Conservation (phyloP, 148 eudicot species). For the Agrostemma githago region DNA sequence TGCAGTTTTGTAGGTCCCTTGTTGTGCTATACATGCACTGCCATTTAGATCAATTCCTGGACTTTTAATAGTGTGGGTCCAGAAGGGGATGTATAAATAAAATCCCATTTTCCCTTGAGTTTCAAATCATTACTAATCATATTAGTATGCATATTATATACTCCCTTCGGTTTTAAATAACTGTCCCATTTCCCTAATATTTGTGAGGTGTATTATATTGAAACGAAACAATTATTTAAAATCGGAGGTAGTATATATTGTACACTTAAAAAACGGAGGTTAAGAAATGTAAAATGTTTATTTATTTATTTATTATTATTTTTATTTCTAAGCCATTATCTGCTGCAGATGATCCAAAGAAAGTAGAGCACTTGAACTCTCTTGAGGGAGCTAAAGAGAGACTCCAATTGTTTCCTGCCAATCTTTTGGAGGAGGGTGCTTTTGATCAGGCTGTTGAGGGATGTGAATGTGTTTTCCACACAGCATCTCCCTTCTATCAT, state of each 20-base stretch:
- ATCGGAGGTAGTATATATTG: not conserved
- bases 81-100: not conserved
- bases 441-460: conserved; percentile 48
- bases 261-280: not conserved
- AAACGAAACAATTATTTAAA: too few species aligned
- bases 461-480: conserved; percentile 54
- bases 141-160: not conserved
- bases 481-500: conserved; percentile 44
- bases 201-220: too few species aligned
- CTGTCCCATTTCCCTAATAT: too few species aligned
- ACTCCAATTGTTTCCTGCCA: conserved; percentile 42
- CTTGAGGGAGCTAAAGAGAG: conserved; percentile 57
- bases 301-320: not conserved
- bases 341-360: conserved; percentile 42
- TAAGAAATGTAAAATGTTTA: not conserved
- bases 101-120: not conserved
- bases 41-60: not conserved
- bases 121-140: not conserved
- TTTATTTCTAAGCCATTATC: not conserved
- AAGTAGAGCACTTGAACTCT: conserved; percentile 43
- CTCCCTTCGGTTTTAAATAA: too few species aligned
- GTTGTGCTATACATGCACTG: not conserved
- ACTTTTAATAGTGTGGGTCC: not conserved
- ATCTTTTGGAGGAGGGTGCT: conserved; percentile 50
- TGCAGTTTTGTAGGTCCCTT: not conserved